Evolutionary conservation across 2,329 filamentous ascomycete genomes (phyloP), one percentile per base, ranked within the genome.

Genomic region (Ilyonectria destructans): DNA sequence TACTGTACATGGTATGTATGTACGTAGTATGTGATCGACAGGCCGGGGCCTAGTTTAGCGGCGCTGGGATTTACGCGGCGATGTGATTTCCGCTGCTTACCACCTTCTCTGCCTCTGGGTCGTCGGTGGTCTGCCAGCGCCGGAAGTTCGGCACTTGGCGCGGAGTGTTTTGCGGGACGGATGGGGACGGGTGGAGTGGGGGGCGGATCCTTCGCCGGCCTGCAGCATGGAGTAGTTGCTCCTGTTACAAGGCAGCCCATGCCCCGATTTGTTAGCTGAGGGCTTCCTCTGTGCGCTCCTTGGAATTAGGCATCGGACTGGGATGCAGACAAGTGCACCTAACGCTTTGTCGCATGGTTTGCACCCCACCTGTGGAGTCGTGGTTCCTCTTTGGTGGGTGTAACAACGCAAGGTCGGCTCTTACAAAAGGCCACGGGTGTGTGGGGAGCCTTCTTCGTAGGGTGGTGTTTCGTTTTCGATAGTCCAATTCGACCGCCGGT

Each of bases 71-170:
- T 58, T 56, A 45, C 57, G 60, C 58, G 69, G 68, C 66, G 73
- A 72, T 74, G 64, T 60, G 40, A 74, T 64, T 23, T 21, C 70
- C 59, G 58, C 23, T 31, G 33, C 37, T 46, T 55, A 62, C 52
- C 65, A 67, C 56, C 61, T 60, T 66, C 61, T 66, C 61, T 29
- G 45, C 63, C 52, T 69, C 64, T 74, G 71, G 62, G 71, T 65
- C 62, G 69, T 72, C 73, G 70, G 69, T 55, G 65, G 64, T 65
- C 56, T 73, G 69, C 54, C 54, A 67, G 54, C 33, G 58, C 64
- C 74, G 74, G 74, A 72, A 68, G 65, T 76, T 69, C 74, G 74
- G 74, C 74, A 76, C 74, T 69, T 75, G 72, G 74, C 69, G 74
- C 72, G 62, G 68, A 68, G 61, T 17, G 19, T 48, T 54, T 58